These are phyloP conservation scores for Elsinoe batatas DNA, from an alignment of 2,329 filamentous ascomycete genomes.

Conservation along the genomic window DNA sequence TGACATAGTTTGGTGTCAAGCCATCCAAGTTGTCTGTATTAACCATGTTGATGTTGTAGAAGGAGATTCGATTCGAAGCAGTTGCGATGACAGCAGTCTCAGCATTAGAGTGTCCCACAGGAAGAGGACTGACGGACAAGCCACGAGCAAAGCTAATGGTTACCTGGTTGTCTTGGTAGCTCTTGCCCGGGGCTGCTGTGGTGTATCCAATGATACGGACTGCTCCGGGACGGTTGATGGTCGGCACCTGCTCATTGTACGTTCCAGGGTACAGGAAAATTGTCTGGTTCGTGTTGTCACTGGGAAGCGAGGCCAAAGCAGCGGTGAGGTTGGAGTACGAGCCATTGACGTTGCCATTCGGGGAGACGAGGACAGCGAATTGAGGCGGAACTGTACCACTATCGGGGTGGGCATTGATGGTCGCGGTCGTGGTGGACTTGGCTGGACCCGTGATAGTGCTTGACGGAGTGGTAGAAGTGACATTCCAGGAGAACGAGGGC, in stretches of 20 bases:
- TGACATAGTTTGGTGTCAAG: constrained; percentile 22
- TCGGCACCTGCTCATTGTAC: constrained; percentile 34
- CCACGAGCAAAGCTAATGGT: constrained; percentile 26
- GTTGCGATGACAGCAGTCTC: constrained; percentile 36
- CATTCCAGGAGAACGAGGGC: constrained; percentile 27
- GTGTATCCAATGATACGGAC: constrained; percentile 31
- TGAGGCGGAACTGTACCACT: constrained; percentile 34
- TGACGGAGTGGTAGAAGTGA: constrained; percentile 14
- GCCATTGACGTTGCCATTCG: constrained; percentile 24
- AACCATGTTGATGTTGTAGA: constrained; percentile 28
- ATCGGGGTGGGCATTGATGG: constrained; percentile 29
- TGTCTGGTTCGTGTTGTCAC: constrained; percentile 27
- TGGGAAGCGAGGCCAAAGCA: constrained; percentile 29
- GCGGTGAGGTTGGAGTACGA: constrained; percentile 28
- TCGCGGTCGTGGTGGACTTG: constrained; percentile 24
- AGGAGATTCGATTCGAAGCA: constrained; percentile 31
- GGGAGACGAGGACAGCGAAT: constrained; percentile 35
- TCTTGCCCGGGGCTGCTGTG: constrained; percentile 24
- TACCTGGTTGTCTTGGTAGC: constrained; percentile 30
- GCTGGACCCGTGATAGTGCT: constrained; percentile 8
- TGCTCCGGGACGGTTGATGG: constrained; percentile 32
- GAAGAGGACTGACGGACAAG: constrained; percentile 31
- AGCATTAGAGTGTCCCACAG: constrained; percentile 31
- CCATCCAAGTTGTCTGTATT: constrained; percentile 27
- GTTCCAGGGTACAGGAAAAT: constrained; percentile 34